Base-by-base conservation (phyloP, 768 basidiomycete genomes). In the Pleurotus ostreatus region DNA sequence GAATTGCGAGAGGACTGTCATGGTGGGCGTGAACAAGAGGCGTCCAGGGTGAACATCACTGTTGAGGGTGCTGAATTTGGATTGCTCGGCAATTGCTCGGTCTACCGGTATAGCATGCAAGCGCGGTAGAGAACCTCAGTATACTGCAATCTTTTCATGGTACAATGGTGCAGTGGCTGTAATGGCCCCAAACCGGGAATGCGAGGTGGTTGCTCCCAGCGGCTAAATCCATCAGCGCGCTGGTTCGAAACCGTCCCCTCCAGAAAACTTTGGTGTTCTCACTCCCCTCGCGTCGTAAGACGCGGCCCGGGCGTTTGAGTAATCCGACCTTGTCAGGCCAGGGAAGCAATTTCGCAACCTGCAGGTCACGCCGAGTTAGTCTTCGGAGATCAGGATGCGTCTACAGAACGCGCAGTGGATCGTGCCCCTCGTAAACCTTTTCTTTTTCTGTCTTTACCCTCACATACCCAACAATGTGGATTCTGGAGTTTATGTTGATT, bases 291-390 rank as follows among this genome's bases (percentile, higher is more conserved):
- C 71, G 59, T 69, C 78, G 84, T 72, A 91, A 84, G 81, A 72
- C 34, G 69, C 81, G 85, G 78, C 61, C 58, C 63, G 77, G 70
- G 74, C 80, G 51, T 83, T 85, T 86, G 89, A 87, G 87, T 91
- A 91, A 91, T 87, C 65, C 72, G 85, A 73, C 81, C 86, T 81
- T 83, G 85, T 83, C 81, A 75, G 85, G 81, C 85, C 85, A 91
- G 89, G 88, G 85, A 91, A 92, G 89, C 77, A 86, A 92, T 92
- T 91, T 85, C 82, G 89, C 89, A 92, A 84, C 81, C 84, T 79
- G 81, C 86, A 80, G 88, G 83, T 76, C 79, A 79, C 70, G 83
- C 89, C 89, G 84, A 91, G 86, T 90, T 90, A 88, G 88, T 92
- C 89, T 84, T 87, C 77, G 86, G 88, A 90, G 88, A 89, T 70